Evolutionary conservation across 1,284 basidiomycete species (phyloP), one percentile per base, ranked within the genome.

Genomic region (Leccinum huronense): DNA sequence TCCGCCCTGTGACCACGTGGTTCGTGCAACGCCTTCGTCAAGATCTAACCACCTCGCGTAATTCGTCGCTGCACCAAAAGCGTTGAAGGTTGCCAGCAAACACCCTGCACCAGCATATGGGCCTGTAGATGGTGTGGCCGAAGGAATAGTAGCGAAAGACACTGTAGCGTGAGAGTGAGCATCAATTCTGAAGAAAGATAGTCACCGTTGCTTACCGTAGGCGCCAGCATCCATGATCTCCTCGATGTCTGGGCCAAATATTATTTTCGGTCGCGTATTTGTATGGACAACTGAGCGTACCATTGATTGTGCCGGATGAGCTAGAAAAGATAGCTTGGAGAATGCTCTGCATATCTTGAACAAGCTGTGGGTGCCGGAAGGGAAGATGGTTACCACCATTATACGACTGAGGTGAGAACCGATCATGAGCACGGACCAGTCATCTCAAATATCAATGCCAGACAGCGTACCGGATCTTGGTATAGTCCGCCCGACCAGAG

Each of bases 401-500:
- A 73, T 91, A 91, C 0, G 79, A 78, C 87, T 67, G 54, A 62
- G 30, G 14, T 7, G 6, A 14, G 48, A 64, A 51, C 40, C 23
- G 8, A 64, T 62, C 45, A 61, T 45, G 53, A 64, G 55, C 51
- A 61, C 34, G 48, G 61, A 45, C 27, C 3, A 10, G 27, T 54
- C 54, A n/a, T 16, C 27, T 54, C 14, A 23, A 45, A 57, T 57
- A 23, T 5, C 54, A 33, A 5, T 30, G 30, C 5, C 6, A 8
- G 36, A 34, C 34, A 60, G 83, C 80, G 59, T 68, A 84, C 88
- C 23, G 83, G 79, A 69, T 89, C 84, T 59, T 84, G 79, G 67
- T 89, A 89, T 5, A 87, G 86, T 2, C 89, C 89, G n/a, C 89
- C 89, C 34, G 85, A 81, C 89, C 90, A 91, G 11, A 91, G 77